Evolutionary conservation across 2,329 filamentous ascomycete genomes (phyloP), one percentile per base, ranked within the genome.

Genomic region (Monosporascus sp.): DNA sequence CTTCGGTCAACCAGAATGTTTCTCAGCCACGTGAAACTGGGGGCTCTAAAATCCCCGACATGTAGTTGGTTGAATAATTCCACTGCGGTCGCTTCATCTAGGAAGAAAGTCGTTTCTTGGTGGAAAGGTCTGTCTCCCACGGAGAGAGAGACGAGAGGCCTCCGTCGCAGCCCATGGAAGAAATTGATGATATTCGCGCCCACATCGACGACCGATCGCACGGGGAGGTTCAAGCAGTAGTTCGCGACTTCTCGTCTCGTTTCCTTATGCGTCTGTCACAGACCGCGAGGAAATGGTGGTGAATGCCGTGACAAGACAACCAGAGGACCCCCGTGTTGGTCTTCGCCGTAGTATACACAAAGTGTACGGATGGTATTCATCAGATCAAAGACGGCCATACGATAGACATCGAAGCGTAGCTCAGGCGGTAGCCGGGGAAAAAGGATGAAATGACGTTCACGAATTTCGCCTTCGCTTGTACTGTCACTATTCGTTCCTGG

Each of bases 181-280:
- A 55, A 47, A 28, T 54, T 49, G 17, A 52, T 43, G 7, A 55
- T 28, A 31, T 48, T 49, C 24, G 38, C 49, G 20, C 53, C 53
- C 17, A 49, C 7, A n/a, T 49, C 49, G 8, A 37, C 43, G 17
- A 55, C 46, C n/a, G 46, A 18, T 9, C 49, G 40, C 7, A 50
- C 37, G 14, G 50, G 49, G 17, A 55, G 40, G 8, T 14, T 7
- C 15, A 49, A 11, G 22, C 46, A 49, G 7, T 37, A 3, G 37
- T 26, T 17, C 18, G 14, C 11, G 9, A 22, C 46, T 20, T 49
- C 51, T 22, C 6, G 17, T 24, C 47, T 37, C n/a, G 40, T n/a
- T n/a, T 53, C 51, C 46, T 2, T 18, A 26, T 26, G 24, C 6
- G 37, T 24, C n/a, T 28, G 45, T 38, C 46, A 49, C n/a, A 53